phyloP scores from a whole-genome alignment of 2,329 filamentous ascomycete species.

The Exophiala lecanii-corni region DNA sequence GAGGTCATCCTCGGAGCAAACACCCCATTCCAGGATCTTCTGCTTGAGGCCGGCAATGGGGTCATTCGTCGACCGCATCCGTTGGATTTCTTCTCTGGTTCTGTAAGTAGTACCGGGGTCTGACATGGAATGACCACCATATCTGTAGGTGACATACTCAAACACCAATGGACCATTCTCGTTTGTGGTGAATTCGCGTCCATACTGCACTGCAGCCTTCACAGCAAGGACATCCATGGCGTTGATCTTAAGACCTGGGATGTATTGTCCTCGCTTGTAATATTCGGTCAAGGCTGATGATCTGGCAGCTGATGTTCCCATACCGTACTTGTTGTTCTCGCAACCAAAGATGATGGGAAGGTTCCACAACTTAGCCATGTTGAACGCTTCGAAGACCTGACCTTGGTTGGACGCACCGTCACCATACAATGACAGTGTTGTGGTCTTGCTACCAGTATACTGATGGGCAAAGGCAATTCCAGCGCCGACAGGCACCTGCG shows the following conservation, averaged over 20 bases:
- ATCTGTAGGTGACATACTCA: constrained; percentile 99
- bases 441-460: constrained; percentile 82
- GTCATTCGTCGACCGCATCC: constrained; percentile 98
- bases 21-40: constrained; percentile 93
- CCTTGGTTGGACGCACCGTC: constrained; percentile 99
- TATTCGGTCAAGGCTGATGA: constrained; percentile 96
- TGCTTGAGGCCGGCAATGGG: constrained; percentile 97
- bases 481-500: constrained; percentile 94
- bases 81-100: constrained; percentile 98
- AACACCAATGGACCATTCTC: constrained; percentile 92
- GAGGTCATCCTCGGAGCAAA: constrained; percentile 88
- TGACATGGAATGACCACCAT: constrained; percentile 99
- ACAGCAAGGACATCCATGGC: constrained; percentile 98
- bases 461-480: constrained; percentile 96
- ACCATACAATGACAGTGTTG: constrained; percentile 87
- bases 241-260: constrained; percentile 98
- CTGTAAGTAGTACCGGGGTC: constrained; percentile 99
- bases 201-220: constrained; percentile 92
- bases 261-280: constrained; percentile 99
- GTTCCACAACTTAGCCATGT: constrained; percentile 99
- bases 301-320: constrained; percentile 94
- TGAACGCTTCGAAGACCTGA: constrained; percentile 99
- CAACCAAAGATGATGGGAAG: constrained; percentile 93
- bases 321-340: constrained; percentile 99
- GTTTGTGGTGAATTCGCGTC: constrained; percentile 75